Evolutionary conservation across 805 yeast species (phyloP).

Genomic region (Yamadazyma paraphyllophila): DNA sequence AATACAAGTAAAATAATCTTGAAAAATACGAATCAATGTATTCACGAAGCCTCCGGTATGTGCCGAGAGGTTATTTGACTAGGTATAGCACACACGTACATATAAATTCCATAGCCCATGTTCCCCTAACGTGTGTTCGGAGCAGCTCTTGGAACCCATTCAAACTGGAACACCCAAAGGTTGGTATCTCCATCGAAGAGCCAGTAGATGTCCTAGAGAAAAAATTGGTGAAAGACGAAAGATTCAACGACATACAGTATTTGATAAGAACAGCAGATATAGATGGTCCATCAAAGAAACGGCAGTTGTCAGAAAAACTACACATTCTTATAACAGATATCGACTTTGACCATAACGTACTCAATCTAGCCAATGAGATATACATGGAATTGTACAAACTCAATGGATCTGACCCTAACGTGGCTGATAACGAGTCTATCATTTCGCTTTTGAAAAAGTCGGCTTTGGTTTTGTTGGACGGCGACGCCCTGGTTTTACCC

Average conservation of each 20-base stretch:
- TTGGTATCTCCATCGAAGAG: conserved; percentile 10
- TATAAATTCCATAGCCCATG: neutral
- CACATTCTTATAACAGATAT: conserved; percentile 2
- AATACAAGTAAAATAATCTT: no score
- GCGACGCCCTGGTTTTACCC: conserved; percentile 18
- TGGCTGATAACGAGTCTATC: neutral
- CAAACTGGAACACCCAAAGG: neutral
- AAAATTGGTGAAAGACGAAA: neutral
- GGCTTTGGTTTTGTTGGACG: conserved; percentile 4
- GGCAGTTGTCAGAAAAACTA: conserved; percentile 6
- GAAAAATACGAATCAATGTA: neutral
- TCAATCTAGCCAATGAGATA: conserved; percentile 7
- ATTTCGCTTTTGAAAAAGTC: conserved; percentile 3
- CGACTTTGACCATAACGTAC: conserved; percentile 2
- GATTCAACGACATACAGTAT: conserved; percentile 11
- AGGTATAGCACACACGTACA: neutral
- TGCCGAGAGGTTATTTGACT: no score
- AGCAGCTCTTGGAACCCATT: conserved; percentile 3
- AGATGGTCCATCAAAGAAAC: neutral
- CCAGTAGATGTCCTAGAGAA: conserved; percentile 3
- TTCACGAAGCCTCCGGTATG: neutral
- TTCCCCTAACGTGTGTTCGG: neutral
- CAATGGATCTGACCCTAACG: conserved; percentile 1
- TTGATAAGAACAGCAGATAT: conserved; percentile 11
- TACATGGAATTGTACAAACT: conserved; percentile 15